Percentiles rank a stretch among this genome's conserved stretches.
Conservation (phyloP, 768 basidiomycete species). For the Panellus pusillus region DNA sequence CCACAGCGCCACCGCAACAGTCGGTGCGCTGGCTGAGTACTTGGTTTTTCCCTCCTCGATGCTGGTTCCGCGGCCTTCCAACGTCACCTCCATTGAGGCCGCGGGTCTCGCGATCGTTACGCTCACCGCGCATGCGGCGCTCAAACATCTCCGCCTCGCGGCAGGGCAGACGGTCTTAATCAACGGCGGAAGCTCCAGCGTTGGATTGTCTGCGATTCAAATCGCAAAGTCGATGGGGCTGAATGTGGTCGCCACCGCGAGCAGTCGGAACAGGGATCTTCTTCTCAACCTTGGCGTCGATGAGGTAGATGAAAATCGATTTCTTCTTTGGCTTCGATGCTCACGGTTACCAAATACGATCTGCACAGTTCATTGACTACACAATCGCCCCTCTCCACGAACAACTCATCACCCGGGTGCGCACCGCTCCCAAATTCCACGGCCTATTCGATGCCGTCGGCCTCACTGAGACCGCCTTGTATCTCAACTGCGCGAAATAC, state of each 20-base stretch:
- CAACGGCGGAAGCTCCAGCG: slow-evolving; percentile 67
- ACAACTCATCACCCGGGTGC: slow-evolving; percentile 45
- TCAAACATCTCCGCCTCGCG: slow-evolving; percentile 35
- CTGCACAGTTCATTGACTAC: slow-evolving; percentile 58
- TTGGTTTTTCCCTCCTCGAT: slow-evolving; percentile 41
- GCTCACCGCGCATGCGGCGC: slow-evolving; percentile 57
- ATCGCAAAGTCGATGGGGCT: slow-evolving; percentile 66
- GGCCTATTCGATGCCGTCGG: slow-evolving; percentile 63
- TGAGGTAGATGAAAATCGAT: slow-evolving; percentile 40
- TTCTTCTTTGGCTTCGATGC: no score
- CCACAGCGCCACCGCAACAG: slow-evolving; percentile 34
- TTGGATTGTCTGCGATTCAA: slow-evolving; percentile 69
- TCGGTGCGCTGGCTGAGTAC: slow-evolving; percentile 65
- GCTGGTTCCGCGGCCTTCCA: slow-evolving; percentile 46
- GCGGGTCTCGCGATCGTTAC: slow-evolving; percentile 61
- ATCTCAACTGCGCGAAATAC: slow-evolving; percentile 49
- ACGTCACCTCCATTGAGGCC: slow-evolving; percentile 55
- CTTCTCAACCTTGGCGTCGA: slow-evolving; percentile 65
- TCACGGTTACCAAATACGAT: no score
- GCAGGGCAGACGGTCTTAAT: slow-evolving; percentile 58
- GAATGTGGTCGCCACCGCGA: slow-evolving; percentile 57
- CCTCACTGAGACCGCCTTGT: slow-evolving; percentile 47
- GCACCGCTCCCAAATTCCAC: slow-evolving; percentile 48
- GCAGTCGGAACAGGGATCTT: slow-evolving; percentile 55
- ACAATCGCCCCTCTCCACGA: slow-evolving; percentile 49